Evolutionary conservation across 2,329 filamentous ascomycete species (phyloP), one percentile per base, ranked within the genome.

Genomic region (Xylariomycetidae sp.): DNA sequence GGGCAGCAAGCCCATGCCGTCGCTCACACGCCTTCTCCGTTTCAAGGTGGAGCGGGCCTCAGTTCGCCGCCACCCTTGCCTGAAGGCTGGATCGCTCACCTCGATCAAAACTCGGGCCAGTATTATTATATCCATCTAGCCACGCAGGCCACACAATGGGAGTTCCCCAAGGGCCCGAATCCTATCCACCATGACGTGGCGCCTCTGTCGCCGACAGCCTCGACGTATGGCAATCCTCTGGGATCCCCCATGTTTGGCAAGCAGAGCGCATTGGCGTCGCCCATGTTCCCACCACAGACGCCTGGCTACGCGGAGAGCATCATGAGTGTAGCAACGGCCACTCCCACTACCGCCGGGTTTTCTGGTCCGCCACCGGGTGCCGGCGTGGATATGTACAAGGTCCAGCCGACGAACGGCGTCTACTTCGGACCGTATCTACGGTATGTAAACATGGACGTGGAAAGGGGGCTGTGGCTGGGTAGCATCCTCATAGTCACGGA

Each of bases 101-200:
- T 97, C 4, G 92, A 98, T 57, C 85, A 88, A 46, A 95, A 85
- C 55, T 97, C 90, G 3, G 92, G 92, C 2, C 90, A 97, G 56
- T 98, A 97, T 62, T 98, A 98, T 61, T 98, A 98, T 54, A 98
- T 98, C 39, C 92, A 98, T 58, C 72, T 98, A 18, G 85, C 89
- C 2, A 89, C 87, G 1, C 92, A 97, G 56, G 88, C 89, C 3
- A 98, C 92, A 1, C 92, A 98, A 57, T 98, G 92, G 92, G 92
- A 98, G 54, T 97, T 97, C 48, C 92, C 92, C 17, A 97, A 96
- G 63, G 90, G 90, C 0, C 89, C 89, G 1, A 95, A 88, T 16
- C 90, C 90, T 1, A 71, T 96, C 34, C 85, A 87, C 42, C 76
- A 94, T 44, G 88, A 94, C 39, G 75, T 85, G 11, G 72, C 80